phyloP scores from a whole-genome alignment of 2,329 filamentous ascomycete species.

The Pyrenochaeta sp. region DNA sequence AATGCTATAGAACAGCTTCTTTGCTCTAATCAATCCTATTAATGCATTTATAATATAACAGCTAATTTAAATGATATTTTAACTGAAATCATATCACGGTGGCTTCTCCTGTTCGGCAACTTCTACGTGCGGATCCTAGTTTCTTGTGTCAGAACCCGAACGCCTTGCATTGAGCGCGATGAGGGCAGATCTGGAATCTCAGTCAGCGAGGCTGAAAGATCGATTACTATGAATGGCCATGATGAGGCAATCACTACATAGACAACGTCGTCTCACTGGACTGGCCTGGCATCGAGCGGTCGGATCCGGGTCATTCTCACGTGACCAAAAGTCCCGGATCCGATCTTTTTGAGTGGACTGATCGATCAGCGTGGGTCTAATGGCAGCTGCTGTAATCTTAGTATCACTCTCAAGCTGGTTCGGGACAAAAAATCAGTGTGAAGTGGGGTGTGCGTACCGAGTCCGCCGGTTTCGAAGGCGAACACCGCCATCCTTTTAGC shows the following conservation, averaged over 20 bases:
- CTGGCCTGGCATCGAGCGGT: no score
- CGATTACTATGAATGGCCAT: neutral
- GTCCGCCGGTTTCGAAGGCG: conserved; percentile 2
- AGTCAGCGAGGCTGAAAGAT: neutral
- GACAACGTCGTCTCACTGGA: no score
- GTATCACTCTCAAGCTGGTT: no score
- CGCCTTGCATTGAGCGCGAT: no score
- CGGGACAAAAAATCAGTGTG: neutral
- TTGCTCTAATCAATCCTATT: neutral
- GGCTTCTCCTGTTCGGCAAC: no score
- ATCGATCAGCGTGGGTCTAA: neutral
- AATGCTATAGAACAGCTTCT: neutral
- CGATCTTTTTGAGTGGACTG: neutral
- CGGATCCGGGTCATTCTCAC: neutral
- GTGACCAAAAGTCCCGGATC: neutral
- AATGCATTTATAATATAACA: no score
- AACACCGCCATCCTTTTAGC: conserved; percentile 1
- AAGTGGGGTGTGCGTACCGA: neutral
- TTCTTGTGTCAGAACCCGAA: no score
- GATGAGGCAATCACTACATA: no score
- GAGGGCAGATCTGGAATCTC: neutral
- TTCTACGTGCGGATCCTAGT: no score
- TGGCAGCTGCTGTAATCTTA: neutral
- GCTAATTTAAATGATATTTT: no score
- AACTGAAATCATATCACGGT: no score